phyloP scores from a whole-genome alignment of 2,329 filamentous ascomycete genomes.

The Tolypocladium nubicola region DNA sequence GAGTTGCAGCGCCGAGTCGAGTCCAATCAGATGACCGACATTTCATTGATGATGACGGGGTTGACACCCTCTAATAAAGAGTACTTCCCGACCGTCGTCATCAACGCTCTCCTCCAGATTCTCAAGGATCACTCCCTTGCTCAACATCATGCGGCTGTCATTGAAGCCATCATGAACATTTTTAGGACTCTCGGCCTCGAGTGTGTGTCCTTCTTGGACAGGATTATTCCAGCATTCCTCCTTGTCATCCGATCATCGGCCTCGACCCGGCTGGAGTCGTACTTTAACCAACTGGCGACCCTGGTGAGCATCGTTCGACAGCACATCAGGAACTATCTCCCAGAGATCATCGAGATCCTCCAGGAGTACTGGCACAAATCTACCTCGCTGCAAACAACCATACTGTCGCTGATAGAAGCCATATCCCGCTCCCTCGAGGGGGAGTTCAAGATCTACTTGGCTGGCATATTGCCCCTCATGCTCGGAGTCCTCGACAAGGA shows the following conservation, averaged over 20 bases:
- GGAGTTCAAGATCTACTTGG: slow-evolving; percentile 95
- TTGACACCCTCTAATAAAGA: slow-evolving; percentile 94
- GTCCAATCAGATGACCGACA: slow-evolving; percentile 68
- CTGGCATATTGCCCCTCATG: slow-evolving; percentile 83
- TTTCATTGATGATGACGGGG: slow-evolving; percentile 95
- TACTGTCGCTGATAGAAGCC: slow-evolving; percentile 83
- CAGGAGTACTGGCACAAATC: slow-evolving; percentile 84
- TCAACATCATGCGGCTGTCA: slow-evolving; percentile 85
- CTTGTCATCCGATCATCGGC: slow-evolving; percentile 77
- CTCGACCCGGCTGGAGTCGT: slow-evolving; percentile 73
- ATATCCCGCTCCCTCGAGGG: slow-evolving; percentile 90
- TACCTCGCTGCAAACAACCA: slow-evolving; percentile 76
- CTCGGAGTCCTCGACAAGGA: slow-evolving; percentile 88
- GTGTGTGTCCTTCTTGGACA: slow-evolving; percentile 86
- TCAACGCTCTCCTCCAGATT: slow-evolving; percentile 87
- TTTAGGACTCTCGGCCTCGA: slow-evolving; percentile 94
- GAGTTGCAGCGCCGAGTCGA: slow-evolving; percentile 63
- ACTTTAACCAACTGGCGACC: slow-evolving; percentile 92
- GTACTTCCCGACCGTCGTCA: slow-evolving; percentile 96
- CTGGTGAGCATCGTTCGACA: slow-evolving; percentile 92
- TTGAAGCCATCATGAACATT: slow-evolving; percentile 97
- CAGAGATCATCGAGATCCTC: slow-evolving; percentile 75
- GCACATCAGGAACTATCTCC: slow-evolving; percentile 86
- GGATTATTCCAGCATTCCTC: slow-evolving; percentile 91
- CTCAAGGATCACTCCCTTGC: slow-evolving; percentile 82